phyloP scores from a whole-genome alignment of 2,329 filamentous ascomycete genomes.

The Proliferodiscus dingleyae region DNA sequence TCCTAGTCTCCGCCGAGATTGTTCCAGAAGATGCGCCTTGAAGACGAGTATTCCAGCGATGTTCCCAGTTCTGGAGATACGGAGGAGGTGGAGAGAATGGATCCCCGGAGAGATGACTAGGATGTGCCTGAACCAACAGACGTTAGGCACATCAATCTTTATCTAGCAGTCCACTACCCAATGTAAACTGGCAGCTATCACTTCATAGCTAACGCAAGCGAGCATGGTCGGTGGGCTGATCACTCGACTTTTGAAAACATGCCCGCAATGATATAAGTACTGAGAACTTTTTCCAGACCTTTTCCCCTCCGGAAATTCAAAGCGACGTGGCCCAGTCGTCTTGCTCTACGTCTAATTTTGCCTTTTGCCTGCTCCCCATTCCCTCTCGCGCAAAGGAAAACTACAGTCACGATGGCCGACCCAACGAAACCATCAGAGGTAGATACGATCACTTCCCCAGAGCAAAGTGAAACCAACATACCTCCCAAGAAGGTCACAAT shows the following conservation, averaged over 20 bases:
- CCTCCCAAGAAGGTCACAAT: constrained; percentile 4
- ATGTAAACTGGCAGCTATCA: too few species aligned
- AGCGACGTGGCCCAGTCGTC: background rate
- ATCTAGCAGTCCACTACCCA: background rate
- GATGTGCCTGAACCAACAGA: constrained; percentile 5
- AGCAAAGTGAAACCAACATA: constrained; percentile 10
- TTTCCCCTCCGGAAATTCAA: background rate
- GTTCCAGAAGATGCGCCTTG: background rate
- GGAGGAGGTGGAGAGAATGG: constrained; percentile 3
- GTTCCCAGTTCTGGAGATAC: constrained; percentile 6
- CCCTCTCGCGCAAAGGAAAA: background rate
- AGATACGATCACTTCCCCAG: constrained; percentile 14
- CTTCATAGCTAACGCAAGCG: background rate
- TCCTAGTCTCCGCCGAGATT: background rate
- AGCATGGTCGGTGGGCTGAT: constrained; percentile 2
- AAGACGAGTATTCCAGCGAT: background rate
- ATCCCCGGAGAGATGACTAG: background rate
- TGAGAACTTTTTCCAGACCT: too few species aligned
- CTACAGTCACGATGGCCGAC: constrained; percentile 13
- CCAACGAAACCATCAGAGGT: constrained; percentile 6
- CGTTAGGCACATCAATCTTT: background rate
- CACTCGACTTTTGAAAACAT: constrained; percentile 1
- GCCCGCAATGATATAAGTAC: too few species aligned
- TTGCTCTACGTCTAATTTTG: too few species aligned
- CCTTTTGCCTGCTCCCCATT: background rate